Evolutionary conservation across 2,329 filamentous ascomycete genomes (phyloP), one percentile per base, ranked within the genome.

Genomic region (Penicillium sp.): DNA sequence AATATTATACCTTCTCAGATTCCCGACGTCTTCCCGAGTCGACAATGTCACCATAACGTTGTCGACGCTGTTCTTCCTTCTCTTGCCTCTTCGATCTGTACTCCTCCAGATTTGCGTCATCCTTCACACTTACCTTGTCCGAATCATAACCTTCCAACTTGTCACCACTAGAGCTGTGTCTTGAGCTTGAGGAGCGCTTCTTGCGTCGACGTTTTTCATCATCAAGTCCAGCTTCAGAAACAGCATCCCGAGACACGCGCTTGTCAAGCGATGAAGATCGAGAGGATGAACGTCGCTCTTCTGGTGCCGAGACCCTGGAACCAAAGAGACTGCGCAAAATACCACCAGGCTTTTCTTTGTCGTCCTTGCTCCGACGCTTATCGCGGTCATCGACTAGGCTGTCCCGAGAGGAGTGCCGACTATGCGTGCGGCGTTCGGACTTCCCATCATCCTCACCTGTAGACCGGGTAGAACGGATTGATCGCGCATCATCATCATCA

Each of bases 121-220:
- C 76, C 55, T 77, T 75, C 11, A 75, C 74, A 59, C 69, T 74
- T 62, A 78, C 77, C 59, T 82, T 76, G 65, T 76, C 76, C 54
- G 63, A 65, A 29, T 77, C 78, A 24, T 78, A 74, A 31, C 82
- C 81, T 44, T 69, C 66, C 27, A 67, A 35, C 14, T 56, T 74
- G 21, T 82, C 80, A 26, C 82, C 80, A 42, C 74, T 77, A 35
- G 68, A 71, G 57, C 67, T 73, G 57, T 66, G 64, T 44, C 46
- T 21, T 29, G 75, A 65, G 69, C 76, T 64, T 54, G 74, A 68
- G 66, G 74, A 65, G 69, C 74, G 79, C 65, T 81, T 79, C 61
- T 76, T 76, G 58, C 76, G 78, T 44, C 76, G 77, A 57, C 74
- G 78, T 54, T 78, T 77, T 27, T 70, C 66, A 14, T 72, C 70